Evolutionary conservation across 768 basidiomycete species (phyloP), one percentile per base, ranked within the genome.

Genomic region (Wakefieldia striispora): DNA sequence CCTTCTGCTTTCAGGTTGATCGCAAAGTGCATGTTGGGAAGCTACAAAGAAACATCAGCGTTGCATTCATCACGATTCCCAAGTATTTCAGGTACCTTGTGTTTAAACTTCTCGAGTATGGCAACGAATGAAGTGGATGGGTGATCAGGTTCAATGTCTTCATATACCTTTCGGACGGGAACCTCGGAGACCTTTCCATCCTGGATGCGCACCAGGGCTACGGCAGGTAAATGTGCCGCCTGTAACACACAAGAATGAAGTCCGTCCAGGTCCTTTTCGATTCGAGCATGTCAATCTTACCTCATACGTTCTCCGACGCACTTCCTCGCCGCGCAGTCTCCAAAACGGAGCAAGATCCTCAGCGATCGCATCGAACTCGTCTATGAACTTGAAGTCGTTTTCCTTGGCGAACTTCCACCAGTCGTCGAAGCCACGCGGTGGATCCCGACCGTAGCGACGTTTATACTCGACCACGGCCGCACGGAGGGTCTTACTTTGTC

Each of bases 1-100:
- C 95, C 91, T 70, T 98, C 97, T 0, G 94, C 88, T 70, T 87
- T 89, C 21, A 89, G 83, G 60, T 97, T 98, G 70, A 99, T 83
- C 1, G 97, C 83, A 56, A 99, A 84, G 60, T 97, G 88, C 85
- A 99, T 85, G 72, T 98, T 84, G 12, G 95, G 95, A 4, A 98
- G 78, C 84, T 93, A 37, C 31, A 17, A 34, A 29, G 5, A 16
- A 6, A 11, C 10, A 27, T 57, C 14, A 53, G 19, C 3, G 33
- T 20, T 2, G 29, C 2, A 29, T 36, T 17, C 16, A 12, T 14
- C 40, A 20, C 9, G n/a, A 29, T 13, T 1, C 16, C 12, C 4
- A 17, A 23, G 4, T 16, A 2, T 41, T 11, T 69, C 76, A 43
- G 17, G n/a, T 51, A 88, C 89, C 60, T 76, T 75, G 49, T 78